phyloP scores from a whole-genome alignment of 2,329 filamentous ascomycete genomes.

The Botrytis hyacinthi region DNA sequence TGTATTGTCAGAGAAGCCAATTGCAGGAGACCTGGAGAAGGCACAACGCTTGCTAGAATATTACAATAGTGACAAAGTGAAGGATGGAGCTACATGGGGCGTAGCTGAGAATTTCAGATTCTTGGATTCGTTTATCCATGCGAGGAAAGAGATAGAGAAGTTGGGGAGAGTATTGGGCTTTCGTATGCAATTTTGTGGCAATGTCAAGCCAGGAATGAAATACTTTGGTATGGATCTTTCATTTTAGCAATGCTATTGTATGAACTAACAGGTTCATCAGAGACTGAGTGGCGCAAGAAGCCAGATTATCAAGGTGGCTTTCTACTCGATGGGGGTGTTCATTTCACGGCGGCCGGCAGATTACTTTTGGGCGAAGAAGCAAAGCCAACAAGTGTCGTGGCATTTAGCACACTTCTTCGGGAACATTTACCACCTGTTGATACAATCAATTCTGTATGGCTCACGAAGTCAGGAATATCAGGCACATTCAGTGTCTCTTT shows the following conservation, averaged over 20 bases:
- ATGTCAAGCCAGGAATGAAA: slow-evolving; percentile 48
- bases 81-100: slow-evolving; percentile 47
- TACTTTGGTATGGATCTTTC: slow-evolving; percentile 40
- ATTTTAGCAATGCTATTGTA: neutral
- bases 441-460: slow-evolving; percentile 39
- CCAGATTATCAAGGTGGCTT: slow-evolving; percentile 75
- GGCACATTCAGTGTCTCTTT: slow-evolving; percentile 38
- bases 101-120: slow-evolving; percentile 76
- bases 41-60: slow-evolving; percentile 50
- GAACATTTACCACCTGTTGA: slow-evolving; percentile 38
- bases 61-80: slow-evolving; percentile 42
- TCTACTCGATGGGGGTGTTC: slow-evolving; percentile 72
- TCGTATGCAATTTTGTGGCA: slow-evolving; percentile 45
- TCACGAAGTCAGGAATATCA: slow-evolving; percentile 35
- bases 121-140: slow-evolving; percentile 53
- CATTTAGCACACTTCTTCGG: slow-evolving; percentile 34
- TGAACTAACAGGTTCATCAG: slow-evolving; percentile 26
- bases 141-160: slow-evolving; percentile 47
- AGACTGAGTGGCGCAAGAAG: slow-evolving; percentile 62
- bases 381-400: slow-evolving; percentile 31
- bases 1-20: slow-evolving; percentile 54
- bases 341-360: slow-evolving; percentile 64
- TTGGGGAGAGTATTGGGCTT: slow-evolving; percentile 58
- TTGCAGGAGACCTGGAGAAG: slow-evolving; percentile 48
- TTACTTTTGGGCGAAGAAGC: slow-evolving; percentile 50